A percentile compares a stretch with the other conserved stretches of the same genome.
Conservation (phyloP, 306 rosid genomes). For the Senna tora region DNA sequence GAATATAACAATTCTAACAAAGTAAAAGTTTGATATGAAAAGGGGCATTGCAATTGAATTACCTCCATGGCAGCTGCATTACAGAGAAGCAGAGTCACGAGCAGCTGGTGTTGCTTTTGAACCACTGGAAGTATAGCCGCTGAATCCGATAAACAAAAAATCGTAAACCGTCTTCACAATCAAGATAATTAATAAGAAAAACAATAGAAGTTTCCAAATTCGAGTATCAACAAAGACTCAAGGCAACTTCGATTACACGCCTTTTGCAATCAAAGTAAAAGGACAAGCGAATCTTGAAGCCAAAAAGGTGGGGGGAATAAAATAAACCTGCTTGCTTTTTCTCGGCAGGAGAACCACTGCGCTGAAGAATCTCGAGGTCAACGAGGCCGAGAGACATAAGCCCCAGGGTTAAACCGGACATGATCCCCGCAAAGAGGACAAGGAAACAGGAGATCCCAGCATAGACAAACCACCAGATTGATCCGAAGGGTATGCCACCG, state of each 20-base stretch:
- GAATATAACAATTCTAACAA: not conserved
- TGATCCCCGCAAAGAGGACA: constrained; percentile 91
- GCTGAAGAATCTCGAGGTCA: constrained; percentile 93
- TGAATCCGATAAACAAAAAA: constrained; percentile 35
- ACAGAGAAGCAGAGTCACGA: constrained; percentile 91
- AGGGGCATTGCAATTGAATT: constrained; percentile 23
- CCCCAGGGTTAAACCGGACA: constrained; percentile 95
- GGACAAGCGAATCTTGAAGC: not conserved
- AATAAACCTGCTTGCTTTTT: constrained; percentile 86
- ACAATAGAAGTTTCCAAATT: not conserved
- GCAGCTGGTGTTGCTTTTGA: constrained; percentile 94
- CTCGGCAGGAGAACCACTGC: constrained; percentile 81
- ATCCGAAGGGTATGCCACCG: constrained; percentile 57
- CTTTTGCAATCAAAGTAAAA: not conserved
- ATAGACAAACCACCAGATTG: constrained; percentile 72
- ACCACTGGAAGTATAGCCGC: constrained; percentile 92
- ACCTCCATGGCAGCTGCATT: constrained; percentile 97
- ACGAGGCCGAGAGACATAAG: constrained; percentile 97
- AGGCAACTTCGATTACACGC: not conserved
- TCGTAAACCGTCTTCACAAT: not conserved
- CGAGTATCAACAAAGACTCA: not conserved
- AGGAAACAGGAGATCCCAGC: constrained; percentile 71
- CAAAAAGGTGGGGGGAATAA: not conserved
- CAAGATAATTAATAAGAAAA: not conserved
- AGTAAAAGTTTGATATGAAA: not conserved